These are phyloP conservation scores for Hygrophoropsis aurantiaca DNA, from an alignment of 768 basidiomycete genomes.

Conservation along the genomic window DNA sequence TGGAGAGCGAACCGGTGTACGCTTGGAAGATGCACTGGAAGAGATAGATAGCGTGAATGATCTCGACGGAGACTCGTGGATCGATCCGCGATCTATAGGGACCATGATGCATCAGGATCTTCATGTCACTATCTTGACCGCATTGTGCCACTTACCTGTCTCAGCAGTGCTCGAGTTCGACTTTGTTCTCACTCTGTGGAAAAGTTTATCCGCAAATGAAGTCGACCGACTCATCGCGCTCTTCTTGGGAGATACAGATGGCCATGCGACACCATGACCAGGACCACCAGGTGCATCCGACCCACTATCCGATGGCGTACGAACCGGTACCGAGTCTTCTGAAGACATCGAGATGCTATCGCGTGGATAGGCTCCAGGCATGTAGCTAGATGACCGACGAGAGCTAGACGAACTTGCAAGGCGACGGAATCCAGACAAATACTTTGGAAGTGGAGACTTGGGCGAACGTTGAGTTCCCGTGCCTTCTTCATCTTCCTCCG, in stretches of 20 bases:
- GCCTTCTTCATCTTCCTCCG: conserved; percentile 25
- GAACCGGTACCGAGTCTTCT: conserved; percentile 63
- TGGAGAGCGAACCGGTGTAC: conserved; percentile 7
- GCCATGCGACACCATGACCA: conserved; percentile 43
- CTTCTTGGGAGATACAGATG: conserved; percentile 53
- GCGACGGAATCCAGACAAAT: conserved; percentile 50
- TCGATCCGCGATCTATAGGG: conserved; percentile 23
- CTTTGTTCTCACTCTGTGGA: conserved; percentile 51
- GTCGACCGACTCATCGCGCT: conserved; percentile 46
- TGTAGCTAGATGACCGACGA: conserved; percentile 37
- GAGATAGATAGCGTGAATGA: conserved; percentile 21
- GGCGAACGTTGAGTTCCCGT: conserved; percentile 45
- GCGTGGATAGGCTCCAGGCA: conserved; percentile 46
- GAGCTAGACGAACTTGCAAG: conserved; percentile 27
- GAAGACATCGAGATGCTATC: conserved; percentile 67
- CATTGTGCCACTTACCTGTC: conserved; percentile 39
- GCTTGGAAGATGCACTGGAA: conserved; percentile 16
- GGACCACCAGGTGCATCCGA: conserved; percentile 23
- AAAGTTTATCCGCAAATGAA: conserved; percentile 64
- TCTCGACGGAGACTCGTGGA: conserved; percentile 25
- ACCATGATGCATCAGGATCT: conserved; percentile 1
- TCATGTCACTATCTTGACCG: background rate
- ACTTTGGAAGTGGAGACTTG: conserved; percentile 48
- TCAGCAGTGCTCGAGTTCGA: conserved; percentile 48
- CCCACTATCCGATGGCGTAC: conserved; percentile 55